Evolutionary conservation across 2,329 filamentous ascomycete species (phyloP).

Genomic region (Exophiala sp.): DNA sequence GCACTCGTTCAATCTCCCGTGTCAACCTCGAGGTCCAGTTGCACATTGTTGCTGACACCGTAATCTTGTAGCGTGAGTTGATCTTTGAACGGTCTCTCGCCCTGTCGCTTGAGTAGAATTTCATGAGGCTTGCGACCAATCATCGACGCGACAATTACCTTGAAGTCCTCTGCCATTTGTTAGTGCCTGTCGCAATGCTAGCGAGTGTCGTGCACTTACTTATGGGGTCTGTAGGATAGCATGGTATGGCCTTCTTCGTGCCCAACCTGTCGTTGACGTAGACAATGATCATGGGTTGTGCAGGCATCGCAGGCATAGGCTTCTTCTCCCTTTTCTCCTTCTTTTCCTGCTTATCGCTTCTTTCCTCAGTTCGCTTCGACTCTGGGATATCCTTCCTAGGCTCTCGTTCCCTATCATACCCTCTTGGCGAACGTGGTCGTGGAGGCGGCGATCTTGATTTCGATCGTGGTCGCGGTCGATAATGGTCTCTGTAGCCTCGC

Average conservation of each 20-base stretch:
- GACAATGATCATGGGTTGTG: slow-evolving; percentile 86
- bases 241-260: slow-evolving; percentile 91
- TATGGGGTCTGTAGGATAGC: slow-evolving; percentile 75
- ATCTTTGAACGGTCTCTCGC: slow-evolving; percentile 90
- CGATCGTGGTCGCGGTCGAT: slow-evolving; percentile 36
- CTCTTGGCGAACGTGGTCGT: slow-evolving; percentile 13
- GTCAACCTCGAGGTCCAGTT: slow-evolving; percentile 47
- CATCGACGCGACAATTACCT: slow-evolving; percentile 81
- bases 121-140: slow-evolving; percentile 87
- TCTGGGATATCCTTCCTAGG: slow-evolving; percentile 19
- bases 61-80: slow-evolving; percentile 83
- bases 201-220: slow-evolving; percentile 36
- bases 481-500: slow-evolving; percentile 46
- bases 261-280: slow-evolving; percentile 92
- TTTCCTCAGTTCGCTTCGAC: slow-evolving; percentile 20
- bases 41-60: slow-evolving; percentile 83
- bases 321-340: slow-evolving; percentile 28
- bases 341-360: slow-evolving; percentile 29
- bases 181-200: slow-evolving; percentile 4
- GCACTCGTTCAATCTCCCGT: slow-evolving; percentile 39
- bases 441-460: slow-evolving; percentile 35
- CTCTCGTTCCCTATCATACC: slow-evolving; percentile 28
- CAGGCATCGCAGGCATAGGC: slow-evolving; percentile 34
- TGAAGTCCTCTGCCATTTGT: slow-evolving; percentile 59
- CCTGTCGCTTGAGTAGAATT: slow-evolving; percentile 86